phyloP scores from a whole-genome alignment of 176 grass and related monocot species.

The Aegilops tauschii region DNA sequence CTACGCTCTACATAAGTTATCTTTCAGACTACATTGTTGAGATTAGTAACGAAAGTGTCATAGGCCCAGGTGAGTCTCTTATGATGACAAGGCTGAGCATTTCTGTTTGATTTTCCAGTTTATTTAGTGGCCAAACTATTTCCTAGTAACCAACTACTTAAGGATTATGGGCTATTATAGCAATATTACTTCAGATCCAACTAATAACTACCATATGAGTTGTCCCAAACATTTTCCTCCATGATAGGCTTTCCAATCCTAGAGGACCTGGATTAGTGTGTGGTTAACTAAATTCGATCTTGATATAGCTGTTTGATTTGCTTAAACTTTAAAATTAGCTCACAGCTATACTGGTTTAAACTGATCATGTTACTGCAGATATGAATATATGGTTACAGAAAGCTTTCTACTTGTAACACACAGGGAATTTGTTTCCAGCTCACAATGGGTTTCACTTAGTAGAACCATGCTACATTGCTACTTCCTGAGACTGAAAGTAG shows the following conservation, averaged over 20 bases:
- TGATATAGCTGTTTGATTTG: background rate
- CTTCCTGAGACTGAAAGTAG: background rate
- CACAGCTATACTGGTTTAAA: background rate
- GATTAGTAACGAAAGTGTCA: slow-evolving; percentile 69
- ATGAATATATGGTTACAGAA: background rate
- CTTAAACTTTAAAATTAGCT: background rate
- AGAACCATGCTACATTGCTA: background rate
- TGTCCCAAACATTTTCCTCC: background rate
- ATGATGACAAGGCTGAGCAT: background rate
- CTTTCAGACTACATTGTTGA: slow-evolving; percentile 93
- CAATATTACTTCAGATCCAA: background rate
- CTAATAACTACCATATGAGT: slow-evolving; percentile 11
- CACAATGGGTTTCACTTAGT: background rate
- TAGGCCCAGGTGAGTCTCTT: slow-evolving; percentile 63
- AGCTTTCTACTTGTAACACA: background rate
- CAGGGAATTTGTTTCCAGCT: background rate
- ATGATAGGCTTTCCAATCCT: background rate
- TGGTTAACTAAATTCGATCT: background rate
- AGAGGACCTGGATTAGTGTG: background rate
- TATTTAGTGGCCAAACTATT: background rate
- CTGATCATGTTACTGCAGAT: background rate
- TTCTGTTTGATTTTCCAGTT: background rate
- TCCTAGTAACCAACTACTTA: background rate
- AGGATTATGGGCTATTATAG: background rate
- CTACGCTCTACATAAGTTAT: slow-evolving; percentile 79